Evolutionary conservation across 305 asterid genomes (phyloP), one percentile per base, ranked within the genome.

Genomic region (Nicotiana rustica): DNA sequence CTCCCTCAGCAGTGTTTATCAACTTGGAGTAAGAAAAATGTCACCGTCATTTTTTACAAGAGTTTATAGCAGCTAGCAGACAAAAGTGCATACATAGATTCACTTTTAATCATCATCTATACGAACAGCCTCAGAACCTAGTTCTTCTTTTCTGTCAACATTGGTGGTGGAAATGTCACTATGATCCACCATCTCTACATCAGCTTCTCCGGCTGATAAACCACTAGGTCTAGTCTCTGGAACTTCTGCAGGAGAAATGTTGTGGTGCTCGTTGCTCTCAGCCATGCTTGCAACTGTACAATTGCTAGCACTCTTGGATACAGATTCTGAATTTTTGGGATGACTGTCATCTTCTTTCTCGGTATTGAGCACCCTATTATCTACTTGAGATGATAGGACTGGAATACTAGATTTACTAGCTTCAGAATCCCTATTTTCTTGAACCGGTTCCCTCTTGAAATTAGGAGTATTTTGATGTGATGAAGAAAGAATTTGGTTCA

Each of bases 401-500:
- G 83, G 49, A 83, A 70, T 47, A 49, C 25, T 56, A 75, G 78
- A 57, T 75, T 57, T 86, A 59, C 60, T 85, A 82, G 81, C 88
- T 77, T 81, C 85, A 36, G 67, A 59, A 78, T 86, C 73, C 67
- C 67, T 66, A 47, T 78, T 81, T 49, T 41, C 85, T 82, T 36
- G 55, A 19, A 52, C 9, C 66, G 61, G 5, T 10, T 69, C 41
- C 65, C 59, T 77, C 67, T 78, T 78, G 52, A 60, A 18, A 61
- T 68, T 49, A 59, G 85, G 70, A 79, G 85, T 79, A 83, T 81
- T 77, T 79, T 70, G 89, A 78, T 88, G 87, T 66, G 76, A 89
- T 49, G 88, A 85, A 75, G 87, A 84, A n/a, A 95, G 97, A 83
- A 93, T 85, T 67, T 86, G 88, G 86, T 82, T 88, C 76, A 95